These are phyloP conservation scores for Clonostachys byssicola DNA, from an alignment of 2,329 filamentous ascomycete species.

Conservation along the genomic window DNA sequence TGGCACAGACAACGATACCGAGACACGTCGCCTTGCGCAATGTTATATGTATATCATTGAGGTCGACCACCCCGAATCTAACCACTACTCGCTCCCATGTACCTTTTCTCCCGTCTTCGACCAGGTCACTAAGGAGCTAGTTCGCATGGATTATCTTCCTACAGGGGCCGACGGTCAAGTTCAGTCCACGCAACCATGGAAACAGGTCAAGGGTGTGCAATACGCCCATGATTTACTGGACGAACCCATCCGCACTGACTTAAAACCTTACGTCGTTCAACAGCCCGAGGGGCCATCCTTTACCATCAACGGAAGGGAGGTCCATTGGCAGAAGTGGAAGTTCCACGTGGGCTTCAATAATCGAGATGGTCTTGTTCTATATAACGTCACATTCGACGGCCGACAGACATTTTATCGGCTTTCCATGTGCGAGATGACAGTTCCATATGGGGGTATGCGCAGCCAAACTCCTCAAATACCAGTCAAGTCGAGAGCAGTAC, in stretches of 20 bases:
- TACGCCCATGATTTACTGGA: constrained; percentile 48
- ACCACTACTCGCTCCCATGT: constrained; percentile 60
- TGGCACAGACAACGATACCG: constrained; percentile 29
- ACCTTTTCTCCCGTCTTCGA: constrained; percentile 58
- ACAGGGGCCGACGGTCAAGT: constrained; percentile 39
- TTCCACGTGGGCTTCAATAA: constrained; percentile 67
- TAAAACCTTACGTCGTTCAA: constrained; percentile 68
- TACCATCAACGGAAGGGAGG: constrained; percentile 39
- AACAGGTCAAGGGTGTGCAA: constrained; percentile 41
- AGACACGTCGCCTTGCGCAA: constrained; percentile 6
- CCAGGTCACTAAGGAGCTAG: constrained; percentile 44
- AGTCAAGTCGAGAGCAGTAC: too few relatives aligned
- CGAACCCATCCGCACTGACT: constrained; percentile 37
- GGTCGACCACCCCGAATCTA: constrained; percentile 44
- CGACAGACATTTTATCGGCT: constrained; percentile 64
- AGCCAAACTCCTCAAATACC: not conserved
- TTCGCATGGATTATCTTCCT: constrained; percentile 54
- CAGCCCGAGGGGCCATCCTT: constrained; percentile 70
- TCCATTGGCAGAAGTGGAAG: constrained; percentile 65
- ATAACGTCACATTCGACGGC: constrained; percentile 65
- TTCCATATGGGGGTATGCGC: constrained; percentile 48
- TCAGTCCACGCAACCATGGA: constrained; percentile 32
- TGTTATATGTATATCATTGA: constrained; percentile 18
- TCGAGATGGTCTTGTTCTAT: constrained; percentile 66
- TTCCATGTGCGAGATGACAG: constrained; percentile 65